Conservation (phyloP, 1,139 yeast species). For the Yamadazyma diddensiae region DNA sequence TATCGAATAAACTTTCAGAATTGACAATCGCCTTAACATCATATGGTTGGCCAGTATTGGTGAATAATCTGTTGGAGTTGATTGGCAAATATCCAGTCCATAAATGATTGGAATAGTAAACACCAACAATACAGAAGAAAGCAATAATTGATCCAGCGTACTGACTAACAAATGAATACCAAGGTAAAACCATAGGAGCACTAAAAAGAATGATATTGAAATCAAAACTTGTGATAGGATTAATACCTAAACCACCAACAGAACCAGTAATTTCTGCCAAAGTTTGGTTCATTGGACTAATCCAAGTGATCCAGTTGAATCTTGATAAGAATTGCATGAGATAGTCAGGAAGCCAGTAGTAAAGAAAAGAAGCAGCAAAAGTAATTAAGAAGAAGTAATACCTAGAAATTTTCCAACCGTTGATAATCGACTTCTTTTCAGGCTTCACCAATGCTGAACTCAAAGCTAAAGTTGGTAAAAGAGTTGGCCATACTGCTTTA, state of each 20-base stretch:
- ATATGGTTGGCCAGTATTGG: slow-evolving; percentile 46
- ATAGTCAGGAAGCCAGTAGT: slow-evolving; percentile 36
- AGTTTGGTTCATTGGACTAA: slow-evolving; percentile 26
- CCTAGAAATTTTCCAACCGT: slow-evolving; percentile 36
- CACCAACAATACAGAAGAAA: slow-evolving; percentile 39
- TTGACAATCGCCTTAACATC: slow-evolving; percentile 41
- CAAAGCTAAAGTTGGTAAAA: slow-evolving; percentile 53
- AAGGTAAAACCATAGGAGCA: slow-evolving; percentile 39
- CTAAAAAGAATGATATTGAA: slow-evolving; percentile 31
- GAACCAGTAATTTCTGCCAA: slow-evolving; percentile 60
- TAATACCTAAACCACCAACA: slow-evolving; percentile 50
- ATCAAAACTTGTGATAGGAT: slow-evolving; percentile 56
- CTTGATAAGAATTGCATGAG: slow-evolving; percentile 30
- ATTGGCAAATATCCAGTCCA: slow-evolving; percentile 56
- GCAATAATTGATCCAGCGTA: slow-evolving; percentile 44
- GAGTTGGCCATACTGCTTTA: slow-evolving; percentile 56
- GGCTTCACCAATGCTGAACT: slow-evolving; percentile 49
- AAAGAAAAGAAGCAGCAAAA: slow-evolving; percentile 24
- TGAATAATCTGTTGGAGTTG: slow-evolving; percentile 42
- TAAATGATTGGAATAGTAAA: slow-evolving; percentile 49
- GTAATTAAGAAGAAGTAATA: slow-evolving; percentile 27
- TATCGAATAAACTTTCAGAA: slow-evolving; percentile 33
- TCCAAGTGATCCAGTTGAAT: slow-evolving; percentile 41
- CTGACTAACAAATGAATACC: slow-evolving; percentile 41
- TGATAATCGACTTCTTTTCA: slow-evolving; percentile 37